Evolutionary conservation across 768 basidiomycete genomes (phyloP).

Genomic region (Sporobolomyces pararoseus): DNA sequence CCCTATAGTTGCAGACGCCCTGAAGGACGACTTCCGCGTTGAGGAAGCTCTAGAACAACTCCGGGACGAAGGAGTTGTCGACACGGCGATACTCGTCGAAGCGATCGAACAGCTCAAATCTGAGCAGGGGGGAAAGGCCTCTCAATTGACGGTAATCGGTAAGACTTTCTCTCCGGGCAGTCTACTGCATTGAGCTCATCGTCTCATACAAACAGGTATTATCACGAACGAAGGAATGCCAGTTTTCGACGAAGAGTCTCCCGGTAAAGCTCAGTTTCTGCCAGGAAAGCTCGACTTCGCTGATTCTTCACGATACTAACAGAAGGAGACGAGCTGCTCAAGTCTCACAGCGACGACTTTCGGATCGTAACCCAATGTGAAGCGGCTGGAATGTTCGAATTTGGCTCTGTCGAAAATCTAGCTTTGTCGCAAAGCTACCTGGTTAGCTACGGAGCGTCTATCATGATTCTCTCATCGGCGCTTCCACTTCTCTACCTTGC

Average conservation of each 20-base stretch:
- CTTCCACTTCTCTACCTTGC: slow-evolving; percentile 18
- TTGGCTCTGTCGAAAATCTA: slow-evolving; percentile 1
- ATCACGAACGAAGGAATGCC: background rate
- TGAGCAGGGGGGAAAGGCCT: background rate
- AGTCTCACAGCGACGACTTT: background rate
- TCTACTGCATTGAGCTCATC: background rate
- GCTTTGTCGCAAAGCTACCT: background rate
- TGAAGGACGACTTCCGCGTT: background rate
- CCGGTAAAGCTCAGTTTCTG: too few species aligned
- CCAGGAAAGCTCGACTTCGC: too few species aligned
- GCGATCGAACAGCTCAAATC: background rate
- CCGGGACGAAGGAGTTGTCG: too few species aligned
- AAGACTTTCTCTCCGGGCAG: background rate
- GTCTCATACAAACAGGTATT: background rate
- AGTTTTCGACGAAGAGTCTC: background rate
- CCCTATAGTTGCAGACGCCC: background rate
- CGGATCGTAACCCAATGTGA: background rate
- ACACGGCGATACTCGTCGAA: background rate
- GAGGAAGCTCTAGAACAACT: background rate
- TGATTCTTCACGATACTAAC: background rate
- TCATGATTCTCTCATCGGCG: slow-evolving; percentile 1
- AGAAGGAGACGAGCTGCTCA: background rate
- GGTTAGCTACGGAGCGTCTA: slow-evolving; percentile 5
- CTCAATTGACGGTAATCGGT: background rate
- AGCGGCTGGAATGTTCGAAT: slow-evolving; percentile 1